Evolutionary conservation across 1,284 basidiomycete species (phyloP).

Genomic region (Pascua guehoae): DNA sequence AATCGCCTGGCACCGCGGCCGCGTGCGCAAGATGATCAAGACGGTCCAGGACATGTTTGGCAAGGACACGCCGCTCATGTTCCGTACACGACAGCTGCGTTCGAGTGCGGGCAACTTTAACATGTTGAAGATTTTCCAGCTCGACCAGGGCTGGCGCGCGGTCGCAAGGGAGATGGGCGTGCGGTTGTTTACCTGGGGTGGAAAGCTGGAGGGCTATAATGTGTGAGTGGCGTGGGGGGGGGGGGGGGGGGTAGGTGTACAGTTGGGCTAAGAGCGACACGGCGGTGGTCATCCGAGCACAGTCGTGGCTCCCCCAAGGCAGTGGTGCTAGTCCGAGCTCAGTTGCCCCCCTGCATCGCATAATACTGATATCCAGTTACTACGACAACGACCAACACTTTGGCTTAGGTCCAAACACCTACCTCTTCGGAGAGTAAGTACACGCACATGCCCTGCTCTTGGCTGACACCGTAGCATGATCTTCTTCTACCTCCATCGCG

Average conservation of each 20-base stretch:
- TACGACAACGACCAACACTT: constrained; percentile 29
- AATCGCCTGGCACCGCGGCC: constrained; percentile 22
- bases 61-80: constrained; percentile 20
- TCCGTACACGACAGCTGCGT: constrained; percentile 22
- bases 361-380: constrained; percentile 2
- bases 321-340: constrained; percentile 4
- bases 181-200: constrained; percentile 16
- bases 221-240: not conserved
- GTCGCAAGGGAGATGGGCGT: constrained; percentile 20
- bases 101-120: constrained; percentile 4
- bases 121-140: constrained; percentile 24
- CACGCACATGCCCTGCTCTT: not conserved
- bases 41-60: constrained; percentile 8
- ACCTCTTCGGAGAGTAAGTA: constrained; percentile 28
- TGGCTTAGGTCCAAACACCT: constrained; percentile 21
- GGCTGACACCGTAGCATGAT: constrained; percentile 17
- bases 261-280: too few species aligned
- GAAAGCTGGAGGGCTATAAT: constrained; percentile 11
- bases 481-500: constrained; percentile 26
- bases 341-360: constrained; percentile 2
- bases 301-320: not conserved
- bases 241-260: too few species aligned
- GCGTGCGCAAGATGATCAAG: constrained; percentile 15
- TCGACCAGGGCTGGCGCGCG: constrained; percentile 24
- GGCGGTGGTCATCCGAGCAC: too few species aligned